These are phyloP conservation scores for Solanum corneliomulleri DNA, from an alignment of 257 asterid genomes.

Conservation along the genomic window DNA sequence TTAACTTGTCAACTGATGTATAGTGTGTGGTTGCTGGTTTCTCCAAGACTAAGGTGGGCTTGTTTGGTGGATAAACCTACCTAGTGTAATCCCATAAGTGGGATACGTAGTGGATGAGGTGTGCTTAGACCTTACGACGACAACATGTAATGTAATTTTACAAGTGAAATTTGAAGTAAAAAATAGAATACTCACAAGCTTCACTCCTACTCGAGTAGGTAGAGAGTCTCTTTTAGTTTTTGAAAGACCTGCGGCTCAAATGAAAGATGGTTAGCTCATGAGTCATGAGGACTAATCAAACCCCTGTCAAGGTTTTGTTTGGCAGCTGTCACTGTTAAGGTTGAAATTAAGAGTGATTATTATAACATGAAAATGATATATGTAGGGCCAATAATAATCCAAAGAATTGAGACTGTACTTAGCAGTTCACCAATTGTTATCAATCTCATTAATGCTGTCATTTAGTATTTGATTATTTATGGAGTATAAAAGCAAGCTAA, in stretches of 20 bases:
- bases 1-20: background rate
- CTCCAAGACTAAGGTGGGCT: background rate
- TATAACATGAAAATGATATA: background rate
- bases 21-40: background rate
- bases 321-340: background rate
- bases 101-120: background rate
- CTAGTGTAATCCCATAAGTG: background rate
- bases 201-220: background rate
- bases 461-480: background rate
- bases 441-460: background rate
- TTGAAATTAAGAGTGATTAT: background rate
- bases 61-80: background rate
- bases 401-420: background rate
- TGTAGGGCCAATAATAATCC: background rate
- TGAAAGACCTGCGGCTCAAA: background rate
- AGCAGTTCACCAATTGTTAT: background rate
- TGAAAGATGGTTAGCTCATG: background rate
- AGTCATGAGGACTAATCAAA: background rate
- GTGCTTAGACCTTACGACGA: background rate
- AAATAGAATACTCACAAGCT: background rate
- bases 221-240: background rate
- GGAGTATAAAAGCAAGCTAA: background rate
- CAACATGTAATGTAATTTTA: background rate
- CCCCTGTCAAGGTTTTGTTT: background rate
- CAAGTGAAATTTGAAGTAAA: fast-evolving